Evolutionary conservation across 805 yeast genomes (phyloP), one percentile per base, ranked within the genome.

Genomic region (Wilhelminamyces savonicus): DNA sequence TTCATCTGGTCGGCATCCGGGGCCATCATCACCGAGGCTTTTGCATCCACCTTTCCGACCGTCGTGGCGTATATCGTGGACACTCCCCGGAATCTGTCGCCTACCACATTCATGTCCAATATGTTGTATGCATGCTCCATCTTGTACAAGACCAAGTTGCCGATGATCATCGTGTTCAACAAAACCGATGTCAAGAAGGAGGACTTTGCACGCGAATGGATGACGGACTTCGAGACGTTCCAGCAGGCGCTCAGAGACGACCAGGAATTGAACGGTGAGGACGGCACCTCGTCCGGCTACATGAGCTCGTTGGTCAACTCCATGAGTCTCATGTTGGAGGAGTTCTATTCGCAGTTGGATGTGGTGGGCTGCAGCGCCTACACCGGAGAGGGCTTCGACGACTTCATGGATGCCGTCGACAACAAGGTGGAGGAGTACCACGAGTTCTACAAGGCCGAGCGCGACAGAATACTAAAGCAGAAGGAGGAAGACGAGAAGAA

Each of bases 1-100:
- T 92, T 92, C 54, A 87, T 92, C 24, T 92, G 99, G 98, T 80
- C 94, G 26, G 98, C 98, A 0, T 83, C 95, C 14, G 99, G 99
- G 9, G 74, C 96, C 14, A 92, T 92, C 39, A 82, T 92, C 35
- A 90, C 97, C 1, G 98, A 92, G 52, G 87, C 97, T 0, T 84
- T 92, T 61, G 98, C 97, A 1, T 82, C 95, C 0, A 77, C 94
- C 4, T 85, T 86, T 54, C 99, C 99, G 12, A 92, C 98, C 0
- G 85, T 92, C 16, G 76, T 92, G 39, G 97, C 97, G 0, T 92
- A 92, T 54, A 80, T 92, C 39, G 92, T 92, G 16, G 99, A 92
- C 52, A 92, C 98, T 1, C 98, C 98, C 29, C 72, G 98, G 53
- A 82, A 88, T 37, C 66, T 94, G 2, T 79, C 94, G 2, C 98